Evolutionary conservation across 495 filamentous ascomycete species (phyloP), one percentile per base, ranked within the genome.

Genomic region (Penicillium nucicola): DNA sequence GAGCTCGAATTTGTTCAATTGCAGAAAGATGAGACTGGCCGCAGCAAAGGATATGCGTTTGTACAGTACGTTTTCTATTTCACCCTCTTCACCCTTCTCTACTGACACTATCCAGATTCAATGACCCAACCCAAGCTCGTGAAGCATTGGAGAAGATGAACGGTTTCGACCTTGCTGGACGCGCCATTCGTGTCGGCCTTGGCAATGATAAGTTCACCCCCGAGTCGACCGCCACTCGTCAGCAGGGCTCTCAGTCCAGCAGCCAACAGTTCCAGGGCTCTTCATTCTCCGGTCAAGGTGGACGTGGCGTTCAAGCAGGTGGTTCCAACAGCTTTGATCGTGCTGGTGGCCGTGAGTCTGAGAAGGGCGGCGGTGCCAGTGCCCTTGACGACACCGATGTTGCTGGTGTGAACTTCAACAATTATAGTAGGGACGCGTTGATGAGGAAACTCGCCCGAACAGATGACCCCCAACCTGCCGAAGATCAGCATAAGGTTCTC

Each of bases 181-280:
- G 95, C 62, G 90, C 89, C 46, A 97, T 99, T 65, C 89, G 95
- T 64, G 95, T 99, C 73, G 95, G 95, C 69, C 90, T 99, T 78
- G 95, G 95, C 73, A 99, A 96, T 77, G 95, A 99, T 88, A 97
- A 97, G 87, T 99, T 97, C 72, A 97, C 93, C 76, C 88, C 91
- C 56, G 93, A 97, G 76, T 92, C 91, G 70, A 96, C 88, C 70
- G 87, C 89, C 61, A 91, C 91, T 77, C 89, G 91, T 64, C 90
- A 92, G 76, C 85, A 89, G 71, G 83, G 85, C 61, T 58, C 69
- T 55, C 31, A 25, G 14, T 85, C 87, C 79, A 83, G 85, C 65
- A 78, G 81, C 69, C 80, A 82, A 72, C 79, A 82, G 70, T 93
- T 84, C 70, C 92, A 97, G 80, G 95, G 95, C 68, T 97, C 92